These are phyloP conservation scores for Rosa chinensis DNA, from an alignment of 306 rosid genomes.

Conservation along the genomic window DNA sequence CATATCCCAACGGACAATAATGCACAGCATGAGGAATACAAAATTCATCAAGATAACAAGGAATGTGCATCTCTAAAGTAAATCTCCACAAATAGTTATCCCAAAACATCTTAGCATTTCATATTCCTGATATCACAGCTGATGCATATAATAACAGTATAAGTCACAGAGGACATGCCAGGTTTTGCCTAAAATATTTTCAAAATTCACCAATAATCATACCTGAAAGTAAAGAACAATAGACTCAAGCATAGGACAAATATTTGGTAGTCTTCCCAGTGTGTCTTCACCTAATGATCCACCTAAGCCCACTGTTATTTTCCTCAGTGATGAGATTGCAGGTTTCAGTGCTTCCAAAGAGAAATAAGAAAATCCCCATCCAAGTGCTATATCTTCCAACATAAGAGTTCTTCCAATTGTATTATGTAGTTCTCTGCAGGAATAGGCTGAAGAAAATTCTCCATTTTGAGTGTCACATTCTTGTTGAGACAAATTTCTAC, in stretches of 20 bases:
- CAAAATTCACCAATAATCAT: conserved; percentile 21
- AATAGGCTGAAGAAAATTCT: conserved; percentile 33
- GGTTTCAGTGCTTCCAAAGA: conserved; percentile 65
- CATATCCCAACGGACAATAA: not conserved
- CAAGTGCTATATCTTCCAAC: conserved; percentile 68
- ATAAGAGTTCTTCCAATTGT: conserved; percentile 48
- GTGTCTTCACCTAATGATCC: conserved; percentile 65
- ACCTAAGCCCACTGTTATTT: conserved; percentile 64
- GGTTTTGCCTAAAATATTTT: conserved; percentile 43
- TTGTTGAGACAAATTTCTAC: conserved; percentile 52
- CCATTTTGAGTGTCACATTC: conserved; percentile 28
- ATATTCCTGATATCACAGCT: not conserved
- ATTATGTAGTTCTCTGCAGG: conserved; percentile 37
- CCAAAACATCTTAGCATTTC: not conserved
- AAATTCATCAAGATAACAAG: not conserved
- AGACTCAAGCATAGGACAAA: conserved; percentile 64
- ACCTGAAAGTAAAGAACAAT: conserved; percentile 74
- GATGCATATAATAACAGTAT: not conserved
- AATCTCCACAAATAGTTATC: not conserved
- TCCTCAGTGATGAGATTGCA: conserved; percentile 53
- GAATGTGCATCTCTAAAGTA: not conserved
- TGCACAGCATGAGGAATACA: not conserved
- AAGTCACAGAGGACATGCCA: conserved; percentile 5
- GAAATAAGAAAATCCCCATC: conserved; percentile 75
- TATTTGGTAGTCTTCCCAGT: conserved; percentile 43